Base-by-base conservation (phyloP, 1,284 basidiomycete genomes). In the Ceratobasidium sp. region DNA sequence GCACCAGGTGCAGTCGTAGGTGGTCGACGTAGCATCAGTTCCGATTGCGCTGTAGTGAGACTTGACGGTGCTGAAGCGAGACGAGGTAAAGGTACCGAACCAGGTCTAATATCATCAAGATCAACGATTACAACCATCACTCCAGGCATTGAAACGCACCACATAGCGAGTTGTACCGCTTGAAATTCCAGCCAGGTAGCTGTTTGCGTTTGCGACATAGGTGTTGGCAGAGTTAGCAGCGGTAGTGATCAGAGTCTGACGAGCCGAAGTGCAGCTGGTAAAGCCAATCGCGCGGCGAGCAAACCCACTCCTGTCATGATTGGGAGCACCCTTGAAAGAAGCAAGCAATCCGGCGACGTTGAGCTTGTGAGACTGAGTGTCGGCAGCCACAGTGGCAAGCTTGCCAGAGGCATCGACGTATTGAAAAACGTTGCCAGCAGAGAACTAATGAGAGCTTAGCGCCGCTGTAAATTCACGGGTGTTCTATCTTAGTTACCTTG, bases 1-100 rank as follows among this genome's bases (percentile, higher is more conserved):
- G 26, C 39, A 63, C 60, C 60, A 63, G 20, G 60, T 64, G 63
- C 77, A 78, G 35, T 78, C 77, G 37, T 78, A 78, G 8, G 54
- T 61, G 11, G 47, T 54, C 35, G 23, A 69, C 26, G 49, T 63
- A 1, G 77, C 74, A 51, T 78, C 77, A 6, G 66, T 65, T 28
- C 67, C 75, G 26, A 78, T 56, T 28, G 35, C 45, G 8, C n/a
- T 31, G 33, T 63, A 78, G 66, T 76, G 74, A 0, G 47, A 45
- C 49, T 56, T 54, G 26, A 78, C 49, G 2, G 74, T 78, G 49
- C 23, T 37, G 39, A 28, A 56, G 26, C 37, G 67, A 2, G 51
- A 8, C 1, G 74, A 58, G 1, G 69, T 31, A 28, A 37, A 77
- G 20, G 65, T 75, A 31, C 76, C 76, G 45, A 77, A 77, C 76